A percentile compares a stretch with the other conserved stretches of the same genome.
Evolutionary conservation across 768 basidiomycete genomes (phyloP).

Genomic region (Tephrocybe sp.): DNA sequence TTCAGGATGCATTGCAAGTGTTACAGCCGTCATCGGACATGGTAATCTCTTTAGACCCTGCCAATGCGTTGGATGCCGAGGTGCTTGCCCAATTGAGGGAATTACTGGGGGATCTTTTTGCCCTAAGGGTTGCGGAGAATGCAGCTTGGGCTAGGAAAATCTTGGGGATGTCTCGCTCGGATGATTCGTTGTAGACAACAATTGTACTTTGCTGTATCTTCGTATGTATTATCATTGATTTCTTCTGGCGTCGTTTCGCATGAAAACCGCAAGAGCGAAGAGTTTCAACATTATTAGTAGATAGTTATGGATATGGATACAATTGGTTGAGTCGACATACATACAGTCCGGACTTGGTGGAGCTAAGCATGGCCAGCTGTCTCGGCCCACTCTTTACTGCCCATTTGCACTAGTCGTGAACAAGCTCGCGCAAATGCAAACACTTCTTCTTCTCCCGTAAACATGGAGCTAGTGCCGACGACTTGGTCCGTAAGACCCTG

Average conservation of each 20-base stretch:
- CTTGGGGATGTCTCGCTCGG: constrained; percentile 32
- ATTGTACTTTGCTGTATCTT: background rate
- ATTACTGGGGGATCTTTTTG: constrained; percentile 63
- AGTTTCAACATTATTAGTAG: background rate
- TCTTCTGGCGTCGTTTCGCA: background rate
- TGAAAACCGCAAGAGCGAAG: background rate
- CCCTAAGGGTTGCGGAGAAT: constrained; percentile 55
- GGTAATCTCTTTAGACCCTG: constrained; percentile 55
- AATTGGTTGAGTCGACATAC: background rate
- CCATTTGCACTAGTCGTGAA: constrained; percentile 86
- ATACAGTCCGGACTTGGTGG: no score
- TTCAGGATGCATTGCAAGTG: constrained; percentile 61
- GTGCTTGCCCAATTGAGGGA: constrained; percentile 49
- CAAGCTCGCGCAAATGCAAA: constrained; percentile 97
- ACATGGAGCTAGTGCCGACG: constrained; percentile 86
- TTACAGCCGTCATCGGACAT: constrained; percentile 59
- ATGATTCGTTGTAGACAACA: constrained; percentile 4
- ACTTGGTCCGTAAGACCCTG: constrained; percentile 78
- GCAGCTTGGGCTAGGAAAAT: constrained; percentile 66
- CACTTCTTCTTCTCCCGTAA: constrained; percentile 94
- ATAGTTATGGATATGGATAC: background rate
- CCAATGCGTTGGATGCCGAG: constrained; percentile 46
- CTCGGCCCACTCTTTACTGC: constrained; percentile 83
- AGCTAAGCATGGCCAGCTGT: constrained; percentile 37
- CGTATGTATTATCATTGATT: background rate